Conservation (phyloP, 2,329 filamentous ascomycete species). For the Pseudophaeomoniella oleicola region DNA sequence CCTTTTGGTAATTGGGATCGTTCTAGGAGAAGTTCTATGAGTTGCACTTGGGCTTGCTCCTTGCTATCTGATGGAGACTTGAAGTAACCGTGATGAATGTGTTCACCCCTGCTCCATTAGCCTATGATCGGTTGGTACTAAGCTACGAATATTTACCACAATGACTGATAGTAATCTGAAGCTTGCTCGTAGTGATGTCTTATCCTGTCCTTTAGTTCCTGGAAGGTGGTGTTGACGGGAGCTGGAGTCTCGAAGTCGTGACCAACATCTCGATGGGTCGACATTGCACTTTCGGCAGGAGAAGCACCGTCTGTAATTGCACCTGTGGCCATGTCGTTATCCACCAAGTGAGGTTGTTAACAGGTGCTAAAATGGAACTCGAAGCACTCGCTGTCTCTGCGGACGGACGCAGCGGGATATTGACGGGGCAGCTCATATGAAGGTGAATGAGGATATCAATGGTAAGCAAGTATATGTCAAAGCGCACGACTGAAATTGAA, state of each 20-base stretch:
- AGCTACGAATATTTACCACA: constrained; percentile 32
- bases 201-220: constrained; percentile 40
- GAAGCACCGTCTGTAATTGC: background rate
- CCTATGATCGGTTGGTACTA: constrained; percentile 2
- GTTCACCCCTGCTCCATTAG: constrained; percentile 36
- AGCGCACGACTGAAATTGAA: background rate
- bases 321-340: background rate
- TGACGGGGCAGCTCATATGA: background rate
- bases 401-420: background rate
- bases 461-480: background rate
- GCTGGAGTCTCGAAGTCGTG: constrained; percentile 10
- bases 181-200: constrained; percentile 47
- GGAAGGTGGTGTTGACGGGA: constrained; percentile 8
- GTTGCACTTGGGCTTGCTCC: constrained; percentile 41
- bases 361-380: no score
- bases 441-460: background rate
- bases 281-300: background rate
- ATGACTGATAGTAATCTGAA: constrained; percentile 46
- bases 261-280: constrained; percentile 4
- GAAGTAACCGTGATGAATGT: constrained; percentile 51
- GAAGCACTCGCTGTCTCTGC: no score
- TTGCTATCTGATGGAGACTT: constrained; percentile 37
- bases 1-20: constrained; percentile 24
- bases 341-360: no score
- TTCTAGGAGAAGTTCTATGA: constrained; percentile 41